A percentile compares a stretch with the other conserved stretches of the same genome.
phyloP scores from a whole-genome alignment of 352 stramenopile genomes.

The Phytophthora vignae region DNA sequence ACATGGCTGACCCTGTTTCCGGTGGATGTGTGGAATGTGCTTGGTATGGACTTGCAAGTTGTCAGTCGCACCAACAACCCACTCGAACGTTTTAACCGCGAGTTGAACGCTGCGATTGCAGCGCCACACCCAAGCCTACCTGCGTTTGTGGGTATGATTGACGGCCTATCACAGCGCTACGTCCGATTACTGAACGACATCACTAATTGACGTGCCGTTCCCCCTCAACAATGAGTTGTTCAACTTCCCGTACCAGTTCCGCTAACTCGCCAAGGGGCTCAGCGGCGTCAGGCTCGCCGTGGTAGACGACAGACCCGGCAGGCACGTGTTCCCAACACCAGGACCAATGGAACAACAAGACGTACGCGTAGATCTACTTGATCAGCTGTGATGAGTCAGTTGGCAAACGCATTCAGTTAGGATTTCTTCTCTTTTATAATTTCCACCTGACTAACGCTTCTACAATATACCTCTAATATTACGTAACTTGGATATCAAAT shows the following conservation, averaged over 20 bases:
- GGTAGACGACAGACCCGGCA: background rate
- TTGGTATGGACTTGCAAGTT: constrained; percentile 7
- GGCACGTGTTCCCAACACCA: too few relatives aligned
- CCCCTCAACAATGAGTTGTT: background rate
- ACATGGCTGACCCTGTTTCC: background rate
- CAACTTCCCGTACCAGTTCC: background rate
- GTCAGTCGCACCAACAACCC: background rate
- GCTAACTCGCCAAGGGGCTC: background rate
- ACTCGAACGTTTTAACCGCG: background rate
- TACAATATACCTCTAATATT: too few relatives aligned
- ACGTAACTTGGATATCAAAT: too few relatives aligned
- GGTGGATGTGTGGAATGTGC: background rate
- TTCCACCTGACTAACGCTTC: too few relatives aligned
- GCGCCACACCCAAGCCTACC: background rate
- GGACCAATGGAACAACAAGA: too few relatives aligned
- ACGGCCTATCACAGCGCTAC: background rate
- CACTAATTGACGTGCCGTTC: background rate
- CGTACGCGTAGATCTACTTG: too few relatives aligned
- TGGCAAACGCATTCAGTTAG: too few relatives aligned
- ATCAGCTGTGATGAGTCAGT: too few relatives aligned
- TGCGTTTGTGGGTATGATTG: constrained; percentile 4
- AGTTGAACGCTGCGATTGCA: background rate
- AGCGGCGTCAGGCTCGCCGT: background rate
- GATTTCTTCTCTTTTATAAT: too few relatives aligned
- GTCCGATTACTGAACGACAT: background rate